Conservation (phyloP, 805 yeast species). For the Nakazawaea laoshanensis region DNA sequence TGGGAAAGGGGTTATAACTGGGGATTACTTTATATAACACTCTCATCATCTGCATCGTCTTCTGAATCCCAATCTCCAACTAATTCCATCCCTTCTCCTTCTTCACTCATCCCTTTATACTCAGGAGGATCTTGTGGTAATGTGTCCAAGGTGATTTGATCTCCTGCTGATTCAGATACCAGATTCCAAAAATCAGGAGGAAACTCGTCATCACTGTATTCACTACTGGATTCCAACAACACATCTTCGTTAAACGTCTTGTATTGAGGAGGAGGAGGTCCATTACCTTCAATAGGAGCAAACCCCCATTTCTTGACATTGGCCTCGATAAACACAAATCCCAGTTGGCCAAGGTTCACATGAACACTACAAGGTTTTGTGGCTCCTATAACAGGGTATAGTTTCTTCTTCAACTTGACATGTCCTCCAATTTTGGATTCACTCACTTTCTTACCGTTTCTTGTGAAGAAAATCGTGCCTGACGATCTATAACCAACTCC, state of each 20-base stretch:
- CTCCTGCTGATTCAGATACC: slow-evolving; percentile 21
- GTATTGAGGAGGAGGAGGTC: slow-evolving; percentile 92
- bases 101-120: slow-evolving; percentile 16
- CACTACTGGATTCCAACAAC: slow-evolving; percentile 49
- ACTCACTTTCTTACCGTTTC: slow-evolving; percentile 83
- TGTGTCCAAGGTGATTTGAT: slow-evolving; percentile 32
- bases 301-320: slow-evolving; percentile 94
- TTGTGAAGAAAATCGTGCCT: slow-evolving; percentile 86
- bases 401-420: slow-evolving; percentile 58
- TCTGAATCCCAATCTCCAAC: background rate
- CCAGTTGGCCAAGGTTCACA: slow-evolving; percentile 83
- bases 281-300: slow-evolving; percentile 82
- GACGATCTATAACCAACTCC: slow-evolving; percentile 86
- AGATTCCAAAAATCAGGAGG: slow-evolving; percentile 50
- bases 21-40: background rate
- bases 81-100: background rate
- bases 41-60: slow-evolving; percentile 9
- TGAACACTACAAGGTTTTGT: slow-evolving; percentile 75
- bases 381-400: slow-evolving; percentile 89
- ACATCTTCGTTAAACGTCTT: slow-evolving; percentile 73
- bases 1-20: slow-evolving; percentile 9
- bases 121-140: slow-evolving; percentile 31
- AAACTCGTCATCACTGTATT: slow-evolving; percentile 50
- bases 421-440: slow-evolving; percentile 82
- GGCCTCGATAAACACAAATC: slow-evolving; percentile 85